Conservation (phyloP, 345 rosid genomes). For the Eucalyptus melliodora region DNA sequence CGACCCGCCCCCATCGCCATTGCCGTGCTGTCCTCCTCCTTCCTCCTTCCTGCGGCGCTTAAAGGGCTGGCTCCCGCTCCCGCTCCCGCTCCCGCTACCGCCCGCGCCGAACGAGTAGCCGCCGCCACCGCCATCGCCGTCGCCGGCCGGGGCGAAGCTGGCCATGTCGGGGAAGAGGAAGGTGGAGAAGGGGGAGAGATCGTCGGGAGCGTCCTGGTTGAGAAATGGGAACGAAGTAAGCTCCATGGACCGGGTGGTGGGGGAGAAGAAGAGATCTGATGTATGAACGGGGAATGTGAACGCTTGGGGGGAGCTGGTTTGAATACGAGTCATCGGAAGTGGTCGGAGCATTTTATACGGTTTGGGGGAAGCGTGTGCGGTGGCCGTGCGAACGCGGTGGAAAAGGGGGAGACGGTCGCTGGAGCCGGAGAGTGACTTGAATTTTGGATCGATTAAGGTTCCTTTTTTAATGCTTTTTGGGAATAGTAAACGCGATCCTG, state of each 20-base stretch:
- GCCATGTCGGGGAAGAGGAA: conserved; percentile 17
- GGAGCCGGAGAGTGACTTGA: conserved; percentile 29
- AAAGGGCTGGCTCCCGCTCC: not conserved
- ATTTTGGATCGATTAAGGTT: not conserved
- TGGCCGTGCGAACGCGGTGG: conserved; percentile 42
- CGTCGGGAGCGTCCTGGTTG: conserved; percentile 26
- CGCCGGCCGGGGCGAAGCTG: conserved; percentile 2
- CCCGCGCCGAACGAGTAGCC: not conserved
- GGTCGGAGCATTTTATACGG: not conserved
- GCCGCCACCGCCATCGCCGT: not conserved
- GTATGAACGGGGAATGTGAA: conserved; percentile 17
- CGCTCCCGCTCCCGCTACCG: not conserved
- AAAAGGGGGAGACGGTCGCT: not conserved
- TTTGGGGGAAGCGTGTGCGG: conserved; percentile 33
- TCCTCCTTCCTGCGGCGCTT: conserved; percentile 32
- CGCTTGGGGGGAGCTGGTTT: not conserved
- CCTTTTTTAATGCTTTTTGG: not conserved
- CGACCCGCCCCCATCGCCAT: not conserved
- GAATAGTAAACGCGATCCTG: not conserved
- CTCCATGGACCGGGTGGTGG: conserved; percentile 22
- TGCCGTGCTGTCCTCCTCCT: not conserved
- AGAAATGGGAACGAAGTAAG: conserved; percentile 51
- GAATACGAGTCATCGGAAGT: not conserved
- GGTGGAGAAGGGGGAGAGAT: conserved; percentile 5
- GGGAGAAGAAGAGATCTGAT: not conserved